Evolutionary conservation across 306 rosid species (phyloP).

Genomic region (Ammopiptanthus mongolicus): DNA sequence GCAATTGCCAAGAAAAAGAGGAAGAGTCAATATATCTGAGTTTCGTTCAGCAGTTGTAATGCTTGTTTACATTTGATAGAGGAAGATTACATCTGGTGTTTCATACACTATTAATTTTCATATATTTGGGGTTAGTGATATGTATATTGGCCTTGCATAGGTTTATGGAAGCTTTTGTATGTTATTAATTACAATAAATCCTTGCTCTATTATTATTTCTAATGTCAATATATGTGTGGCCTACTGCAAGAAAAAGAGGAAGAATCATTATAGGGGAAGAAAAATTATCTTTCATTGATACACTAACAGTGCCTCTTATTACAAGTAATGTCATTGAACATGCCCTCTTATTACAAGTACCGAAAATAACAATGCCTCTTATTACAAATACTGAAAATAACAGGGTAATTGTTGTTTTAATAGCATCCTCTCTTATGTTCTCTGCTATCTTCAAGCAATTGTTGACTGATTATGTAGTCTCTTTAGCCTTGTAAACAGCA

Average conservation of each 20-base stretch:
- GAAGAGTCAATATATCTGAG: too few relatives aligned
- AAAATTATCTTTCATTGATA: too few relatives aligned
- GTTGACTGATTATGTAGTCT: slow-evolving; percentile 73
- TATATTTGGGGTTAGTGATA: neutral
- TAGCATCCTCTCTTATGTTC: slow-evolving; percentile 83
- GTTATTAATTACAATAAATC: neutral
- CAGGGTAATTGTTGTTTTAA: slow-evolving; percentile 72
- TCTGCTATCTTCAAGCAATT: slow-evolving; percentile 84
- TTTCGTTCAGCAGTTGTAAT: too few relatives aligned
- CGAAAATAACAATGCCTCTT: too few relatives aligned
- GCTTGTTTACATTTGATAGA: too few relatives aligned
- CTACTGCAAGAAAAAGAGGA: too few relatives aligned
- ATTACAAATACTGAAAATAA: too few relatives aligned
- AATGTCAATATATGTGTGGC: neutral
- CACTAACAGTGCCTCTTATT: too few relatives aligned
- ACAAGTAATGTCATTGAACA: too few relatives aligned
- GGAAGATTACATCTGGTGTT: neutral
- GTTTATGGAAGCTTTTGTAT: neutral
- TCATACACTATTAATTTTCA: neutral
- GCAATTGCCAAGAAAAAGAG: too few relatives aligned
- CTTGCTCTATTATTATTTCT: neutral
- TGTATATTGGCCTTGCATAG: neutral
- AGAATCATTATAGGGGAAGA: too few relatives aligned
- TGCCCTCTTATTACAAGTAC: too few relatives aligned
- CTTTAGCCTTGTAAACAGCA: slow-evolving; percentile 88